Base-by-base conservation (phyloP, 2,329 filamentous ascomycete genomes). In the Verticillium nubilum region DNA sequence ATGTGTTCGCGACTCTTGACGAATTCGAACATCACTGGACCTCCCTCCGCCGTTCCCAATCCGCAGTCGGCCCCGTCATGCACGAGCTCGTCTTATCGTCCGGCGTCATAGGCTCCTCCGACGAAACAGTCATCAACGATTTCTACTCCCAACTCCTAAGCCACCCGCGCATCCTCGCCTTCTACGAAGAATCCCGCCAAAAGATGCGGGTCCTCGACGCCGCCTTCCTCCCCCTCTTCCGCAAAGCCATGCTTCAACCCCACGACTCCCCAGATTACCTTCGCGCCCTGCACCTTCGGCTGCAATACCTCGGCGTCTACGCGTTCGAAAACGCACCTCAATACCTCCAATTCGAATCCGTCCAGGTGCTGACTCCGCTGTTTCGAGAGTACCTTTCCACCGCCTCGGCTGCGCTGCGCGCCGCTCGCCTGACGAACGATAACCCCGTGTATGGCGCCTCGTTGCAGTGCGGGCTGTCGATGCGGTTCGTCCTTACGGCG, bases 381-480 rank as follows among this genome's bases (percentile, higher is more conserved):
- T 73, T 72, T 59, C 68, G 68, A 6, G 71, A 76, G 37, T 76
- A 66, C 19, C 60, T 76, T 0, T 69, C 69, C 0, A 61, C 76
- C 4, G 71, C 69, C 5, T 60, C 68, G 4, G 63, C 70, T 13
- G 69, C 70, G 58, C 0, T 68, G 9, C 61, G 60, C n/a, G 62
- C 57, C 25, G 61, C 62, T 35, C 64, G 59, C 25, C 56, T 31
- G 9, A 58, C 61, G 17, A 56, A 58, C 27, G 58, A 57, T 15
- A 67, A 66, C 54, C 65, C 67, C 17, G 68, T 63, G 2, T 63
- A 66, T 31, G 67, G 66, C 25, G 31, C 70, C 5, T 69, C 69
- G 0, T 37, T 76, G 9, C 72, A 75, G 37, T 68, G 68, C 37
- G 63, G 58, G 0, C n/a, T 76, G 31, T 58, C 69, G 0, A 66